These are phyloP conservation scores for Oenanthe sinensis DNA, from an alignment of 129 eudicot species.

Conservation along the genomic window DNA sequence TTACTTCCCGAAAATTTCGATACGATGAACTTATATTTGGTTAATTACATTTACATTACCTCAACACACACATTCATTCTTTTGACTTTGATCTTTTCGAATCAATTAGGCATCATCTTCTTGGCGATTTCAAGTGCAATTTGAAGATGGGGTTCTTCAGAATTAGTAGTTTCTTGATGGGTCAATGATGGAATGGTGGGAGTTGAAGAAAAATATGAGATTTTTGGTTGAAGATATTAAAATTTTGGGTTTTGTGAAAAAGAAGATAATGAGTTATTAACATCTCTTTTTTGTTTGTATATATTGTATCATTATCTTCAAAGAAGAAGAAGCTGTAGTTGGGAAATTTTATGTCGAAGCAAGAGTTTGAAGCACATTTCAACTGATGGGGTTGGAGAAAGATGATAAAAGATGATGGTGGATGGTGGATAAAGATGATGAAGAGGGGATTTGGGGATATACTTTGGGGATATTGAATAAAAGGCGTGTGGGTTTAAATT, in stretches of 20 bases:
- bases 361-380: background rate
- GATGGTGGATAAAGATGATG: too few relatives aligned
- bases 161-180: conserved; percentile 7
- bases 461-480: too few relatives aligned
- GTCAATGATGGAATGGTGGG: conserved; percentile 18
- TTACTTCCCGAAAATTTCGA: too few relatives aligned
- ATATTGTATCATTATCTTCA: background rate
- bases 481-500: too few relatives aligned
- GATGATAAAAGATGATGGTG: too few relatives aligned
- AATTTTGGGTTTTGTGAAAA: conserved; percentile 9
- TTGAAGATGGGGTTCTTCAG: conserved; percentile 42
- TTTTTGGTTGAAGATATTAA: background rate
- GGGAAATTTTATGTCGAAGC: background rate
- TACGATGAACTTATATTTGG: too few relatives aligned
- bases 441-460: too few relatives aligned
- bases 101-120: too few relatives aligned
- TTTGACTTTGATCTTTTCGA: too few relatives aligned
- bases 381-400: too few relatives aligned
- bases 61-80: too few relatives aligned
- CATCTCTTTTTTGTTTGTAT: background rate
- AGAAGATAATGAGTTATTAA: conserved; percentile 25
- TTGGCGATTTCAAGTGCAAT: conserved; percentile 40
- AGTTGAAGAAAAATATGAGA: conserved; percentile 15
- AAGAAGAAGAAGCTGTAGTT: background rate
- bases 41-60: too few relatives aligned